Conservation (phyloP, 257 asterid species). For the Solanum medicagineum region DNA sequence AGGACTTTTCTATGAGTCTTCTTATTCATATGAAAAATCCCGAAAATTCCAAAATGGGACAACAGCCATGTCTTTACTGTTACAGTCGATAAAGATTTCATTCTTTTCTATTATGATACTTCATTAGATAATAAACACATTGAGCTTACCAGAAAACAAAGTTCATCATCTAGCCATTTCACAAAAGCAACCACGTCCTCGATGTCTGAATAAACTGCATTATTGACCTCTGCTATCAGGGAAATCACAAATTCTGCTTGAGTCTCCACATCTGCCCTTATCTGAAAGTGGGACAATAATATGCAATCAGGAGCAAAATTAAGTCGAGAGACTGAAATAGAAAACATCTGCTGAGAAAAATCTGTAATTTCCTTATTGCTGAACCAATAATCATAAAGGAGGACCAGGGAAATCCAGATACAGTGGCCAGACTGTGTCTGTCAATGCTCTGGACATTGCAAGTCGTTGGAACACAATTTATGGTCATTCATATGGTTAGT, state of each 20-base stretch:
- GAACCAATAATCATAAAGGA: not conserved
- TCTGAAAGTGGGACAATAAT: slow-evolving; percentile 22
- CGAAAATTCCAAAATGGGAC: not conserved
- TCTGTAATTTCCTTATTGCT: not conserved
- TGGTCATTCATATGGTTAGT: not conserved
- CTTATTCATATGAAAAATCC: not conserved
- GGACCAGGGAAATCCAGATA: not conserved
- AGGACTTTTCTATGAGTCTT: not conserved
- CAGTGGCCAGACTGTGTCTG: not conserved
- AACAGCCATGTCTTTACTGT: not conserved
- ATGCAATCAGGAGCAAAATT: not conserved
- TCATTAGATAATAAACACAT: not conserved
- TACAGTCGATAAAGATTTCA: not conserved
- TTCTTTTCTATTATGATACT: not conserved
- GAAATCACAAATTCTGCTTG: slow-evolving; percentile 85
- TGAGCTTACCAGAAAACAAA: slow-evolving; percentile 69
- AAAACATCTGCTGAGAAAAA: not conserved
- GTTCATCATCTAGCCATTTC: slow-evolving; percentile 95
- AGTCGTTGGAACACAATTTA: not conserved
- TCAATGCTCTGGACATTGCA: not conserved
- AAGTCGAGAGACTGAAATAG: not conserved
- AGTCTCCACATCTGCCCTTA: slow-evolving; percentile 86
- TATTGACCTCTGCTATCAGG: slow-evolving; percentile 65
- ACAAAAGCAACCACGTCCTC: slow-evolving; percentile 82
- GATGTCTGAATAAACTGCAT: slow-evolving; percentile 48